Conservation (phyloP, 805 yeast species). For the Helenozyma rhizophorensis region DNA sequence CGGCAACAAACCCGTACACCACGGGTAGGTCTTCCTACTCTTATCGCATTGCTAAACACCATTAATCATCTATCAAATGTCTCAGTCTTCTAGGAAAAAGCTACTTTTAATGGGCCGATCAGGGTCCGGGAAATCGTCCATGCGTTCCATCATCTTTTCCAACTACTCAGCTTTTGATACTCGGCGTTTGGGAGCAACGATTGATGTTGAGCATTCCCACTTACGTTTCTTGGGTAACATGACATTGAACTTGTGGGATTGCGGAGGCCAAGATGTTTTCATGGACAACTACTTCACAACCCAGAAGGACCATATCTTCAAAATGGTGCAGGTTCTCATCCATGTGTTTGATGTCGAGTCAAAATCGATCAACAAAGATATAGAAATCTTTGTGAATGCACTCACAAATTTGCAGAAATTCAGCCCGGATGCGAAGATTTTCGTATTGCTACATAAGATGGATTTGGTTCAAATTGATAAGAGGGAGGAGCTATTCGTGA, state of each 20-base stretch:
- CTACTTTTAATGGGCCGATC: constrained; percentile 72
- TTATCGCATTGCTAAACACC: too few relatives aligned
- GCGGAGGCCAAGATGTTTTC: constrained; percentile 96
- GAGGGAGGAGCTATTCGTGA: constrained; percentile 74
- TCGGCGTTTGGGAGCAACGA: constrained; percentile 91
- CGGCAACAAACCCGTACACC: too few relatives aligned
- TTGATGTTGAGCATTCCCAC: constrained; percentile 97
- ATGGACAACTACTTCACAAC: constrained; percentile 91
- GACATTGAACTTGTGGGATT: constrained; percentile 95
- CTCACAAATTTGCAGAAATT: constrained; percentile 75
- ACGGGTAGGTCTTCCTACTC: too few relatives aligned
- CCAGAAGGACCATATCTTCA: constrained; percentile 87
- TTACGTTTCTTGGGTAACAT: constrained; percentile 87
- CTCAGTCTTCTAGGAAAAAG: constrained; percentile 30
- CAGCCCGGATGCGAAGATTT: constrained; percentile 88
- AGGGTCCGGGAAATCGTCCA: constrained; percentile 96
- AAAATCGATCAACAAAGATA: constrained; percentile 86
- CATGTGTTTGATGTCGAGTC: constrained; percentile 96
- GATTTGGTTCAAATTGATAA: constrained; percentile 87
- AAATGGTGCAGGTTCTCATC: constrained; percentile 91
- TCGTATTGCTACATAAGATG: constrained; percentile 92
- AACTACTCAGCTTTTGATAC: constrained; percentile 97
- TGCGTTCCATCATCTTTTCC: constrained; percentile 93
- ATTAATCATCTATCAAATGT: constrained; percentile 7
- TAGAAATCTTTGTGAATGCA: constrained; percentile 84